Base-by-base conservation (phyloP, 805 yeast species). In the Hanseniaspora guilliermondii region DNA sequence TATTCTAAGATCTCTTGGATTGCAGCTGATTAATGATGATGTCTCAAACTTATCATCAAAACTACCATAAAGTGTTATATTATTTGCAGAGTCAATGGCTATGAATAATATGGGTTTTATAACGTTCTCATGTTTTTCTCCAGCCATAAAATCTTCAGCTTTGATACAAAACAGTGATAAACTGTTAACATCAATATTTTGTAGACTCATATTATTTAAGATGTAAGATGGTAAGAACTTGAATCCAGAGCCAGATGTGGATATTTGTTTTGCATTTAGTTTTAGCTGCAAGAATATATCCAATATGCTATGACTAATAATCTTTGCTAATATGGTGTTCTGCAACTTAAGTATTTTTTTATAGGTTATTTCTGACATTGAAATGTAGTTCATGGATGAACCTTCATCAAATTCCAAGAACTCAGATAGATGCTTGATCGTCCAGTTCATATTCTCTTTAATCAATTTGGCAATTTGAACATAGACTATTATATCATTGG, bases 251-350 rank as follows among this genome's bases (percentile, higher is more conserved):
- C 33, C 12, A 17, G n/a, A 40, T 19, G 45, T 44, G 11, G 25
- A 19, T 9, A 52, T 24, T 36, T 52, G 45, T 17, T 36, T 42
- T 19, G 40, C 55, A 11, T 52, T 38, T 24, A 52, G 44, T 12
- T 52, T 52, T 48, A 67, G 58, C 54, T 64, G 67, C 36, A 66
- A 65, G 47, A 68, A 60, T 6, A 70, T 66, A 55, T 68, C 71
- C 42, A 68, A 64, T 32, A 68, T 59, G 65, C 64, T 66, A 47
- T 68, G 70, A 49, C 67, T 67, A 12, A 66, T 61, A 27, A 68
- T 67, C 55, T 60, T 66, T 37, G 66, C 64, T 39, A 67, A 55
- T 27, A 66, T 65, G 11, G 66, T 58, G 42, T 58, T 64, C 53
- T 66, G 66, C 50, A 68, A 53, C 11, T 61, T 58, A 53, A 63